phyloP scores from a whole-genome alignment of 345 rosid species.

The Microthlaspi erraticum region DNA sequence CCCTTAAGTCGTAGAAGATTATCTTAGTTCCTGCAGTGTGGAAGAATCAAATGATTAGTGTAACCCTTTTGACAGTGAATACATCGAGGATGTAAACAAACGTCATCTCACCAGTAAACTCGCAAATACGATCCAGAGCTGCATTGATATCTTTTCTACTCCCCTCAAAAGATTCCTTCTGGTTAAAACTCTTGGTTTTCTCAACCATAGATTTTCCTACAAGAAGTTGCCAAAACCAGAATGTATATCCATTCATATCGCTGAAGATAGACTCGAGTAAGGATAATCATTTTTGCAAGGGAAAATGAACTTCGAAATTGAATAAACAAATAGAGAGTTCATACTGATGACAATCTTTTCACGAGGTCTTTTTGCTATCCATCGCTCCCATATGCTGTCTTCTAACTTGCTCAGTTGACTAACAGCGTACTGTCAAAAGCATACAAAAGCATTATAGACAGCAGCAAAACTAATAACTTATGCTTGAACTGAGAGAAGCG shows the following conservation, averaged over 20 bases:
- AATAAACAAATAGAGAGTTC: constrained; percentile 42
- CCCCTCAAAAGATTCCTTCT: constrained; percentile 83
- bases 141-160: constrained; percentile 89
- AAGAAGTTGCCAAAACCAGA: constrained; percentile 20
- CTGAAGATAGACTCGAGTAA: not conserved
- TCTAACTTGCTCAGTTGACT: constrained; percentile 93
- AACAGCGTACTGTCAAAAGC: constrained; percentile 76
- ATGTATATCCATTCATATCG: constrained; percentile 10
- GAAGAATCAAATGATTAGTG: constrained; percentile 30
- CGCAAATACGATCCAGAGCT: constrained; percentile 85
- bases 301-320: constrained; percentile 22
- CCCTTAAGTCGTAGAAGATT: constrained; percentile 90
- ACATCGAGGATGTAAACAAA: constrained; percentile 4
- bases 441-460: constrained; percentile 29
- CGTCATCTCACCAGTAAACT: constrained; percentile 70
- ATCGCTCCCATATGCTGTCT: constrained; percentile 89
- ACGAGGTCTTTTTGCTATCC: constrained; percentile 69
- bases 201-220: constrained; percentile 67
- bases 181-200: constrained; percentile 68
- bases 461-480: constrained; percentile 20
- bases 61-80: constrained; percentile 13
- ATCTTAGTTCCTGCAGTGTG: constrained; percentile 82
- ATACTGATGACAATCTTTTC: constrained; percentile 67
- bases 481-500: constrained; percentile 30
- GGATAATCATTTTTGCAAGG: not conserved